phyloP scores from a whole-genome alignment of 208 protist species.

The Angomonas ambiguus region DNA sequence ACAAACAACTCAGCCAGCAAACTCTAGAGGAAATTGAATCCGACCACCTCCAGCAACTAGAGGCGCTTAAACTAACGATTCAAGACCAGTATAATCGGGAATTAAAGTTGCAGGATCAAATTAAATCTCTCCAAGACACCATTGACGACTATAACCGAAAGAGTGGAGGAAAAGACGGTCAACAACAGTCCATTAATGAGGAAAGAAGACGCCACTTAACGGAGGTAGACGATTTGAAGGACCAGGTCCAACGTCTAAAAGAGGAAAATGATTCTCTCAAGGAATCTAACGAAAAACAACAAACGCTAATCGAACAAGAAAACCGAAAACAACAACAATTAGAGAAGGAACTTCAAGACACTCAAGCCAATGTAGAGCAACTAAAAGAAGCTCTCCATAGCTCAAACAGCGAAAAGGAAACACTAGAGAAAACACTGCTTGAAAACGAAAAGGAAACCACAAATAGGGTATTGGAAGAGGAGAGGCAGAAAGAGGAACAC shows the following conservation, averaged over 20 bases:
- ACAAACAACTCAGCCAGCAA: constrained; percentile 26
- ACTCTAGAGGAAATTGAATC: constrained; percentile 48
- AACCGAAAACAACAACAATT: too few species aligned
- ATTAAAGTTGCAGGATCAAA: constrained; percentile 25
- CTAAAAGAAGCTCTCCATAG: too few species aligned
- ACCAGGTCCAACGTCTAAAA: constrained; percentile 8
- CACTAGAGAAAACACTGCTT: too few species aligned
- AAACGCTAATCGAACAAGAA: not conserved
- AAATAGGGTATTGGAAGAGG: not conserved
- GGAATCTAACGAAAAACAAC: not conserved
- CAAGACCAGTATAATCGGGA: constrained; percentile 44
- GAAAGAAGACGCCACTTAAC: constrained; percentile 30
- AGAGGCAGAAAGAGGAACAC: constrained; percentile 4
- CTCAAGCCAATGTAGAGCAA: too few species aligned
- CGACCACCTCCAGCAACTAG: constrained; percentile 61
- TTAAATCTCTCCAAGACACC: constrained; percentile 25
- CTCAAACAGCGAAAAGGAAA: too few species aligned
- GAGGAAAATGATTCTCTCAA: constrained; percentile 1
- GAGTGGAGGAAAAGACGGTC: constrained; percentile 6
- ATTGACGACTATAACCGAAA: constrained; percentile 34
- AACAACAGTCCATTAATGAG: constrained; percentile 36
- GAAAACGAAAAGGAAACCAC: too few species aligned
- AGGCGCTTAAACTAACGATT: constrained; percentile 55
- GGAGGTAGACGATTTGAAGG: constrained; percentile 27
- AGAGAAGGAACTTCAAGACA: too few species aligned